phyloP scores from a whole-genome alignment of 129 eudicot genomes.

The Daucus carota region DNA sequence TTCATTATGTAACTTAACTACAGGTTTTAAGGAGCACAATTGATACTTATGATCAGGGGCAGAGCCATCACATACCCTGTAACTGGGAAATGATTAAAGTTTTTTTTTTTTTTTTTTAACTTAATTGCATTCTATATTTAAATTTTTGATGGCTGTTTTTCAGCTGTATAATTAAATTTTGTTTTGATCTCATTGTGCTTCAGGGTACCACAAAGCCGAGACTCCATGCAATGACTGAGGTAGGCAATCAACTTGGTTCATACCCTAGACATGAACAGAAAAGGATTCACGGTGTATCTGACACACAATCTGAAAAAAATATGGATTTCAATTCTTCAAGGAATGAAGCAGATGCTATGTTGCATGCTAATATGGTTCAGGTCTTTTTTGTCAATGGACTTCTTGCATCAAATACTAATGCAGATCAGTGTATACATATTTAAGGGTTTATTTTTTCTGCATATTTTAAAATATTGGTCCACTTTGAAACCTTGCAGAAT shows the following conservation, averaged over 20 bases:
- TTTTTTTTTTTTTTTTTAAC: too few relatives aligned
- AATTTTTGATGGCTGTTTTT: background rate
- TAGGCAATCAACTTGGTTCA: conserved; percentile 7
- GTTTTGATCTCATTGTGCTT: background rate
- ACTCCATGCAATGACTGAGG: conserved; percentile 13
- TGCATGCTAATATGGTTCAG: conserved; percentile 50
- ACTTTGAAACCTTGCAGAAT: conserved; percentile 34
- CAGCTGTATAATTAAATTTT: background rate
- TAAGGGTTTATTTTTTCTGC: background rate
- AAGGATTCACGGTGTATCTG: conserved; percentile 17
- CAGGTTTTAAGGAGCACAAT: background rate
- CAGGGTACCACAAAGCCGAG: conserved; percentile 12
- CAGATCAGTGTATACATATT: background rate
- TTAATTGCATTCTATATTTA: background rate
- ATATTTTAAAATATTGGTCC: background rate
- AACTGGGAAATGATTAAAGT: background rate
- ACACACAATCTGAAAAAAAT: conserved; percentile 26
- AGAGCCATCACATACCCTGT: background rate
- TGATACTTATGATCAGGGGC: background rate
- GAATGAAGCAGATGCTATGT: conserved; percentile 26
- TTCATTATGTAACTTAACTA: background rate
- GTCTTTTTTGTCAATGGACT: conserved; percentile 20
- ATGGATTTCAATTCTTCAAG: conserved; percentile 8
- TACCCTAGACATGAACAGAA: conserved; percentile 16
- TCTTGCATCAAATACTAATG: background rate